Evolutionary conservation across 1,284 basidiomycete species (phyloP), one percentile per base, ranked within the genome.

Genomic region (Ustilago crameri): DNA sequence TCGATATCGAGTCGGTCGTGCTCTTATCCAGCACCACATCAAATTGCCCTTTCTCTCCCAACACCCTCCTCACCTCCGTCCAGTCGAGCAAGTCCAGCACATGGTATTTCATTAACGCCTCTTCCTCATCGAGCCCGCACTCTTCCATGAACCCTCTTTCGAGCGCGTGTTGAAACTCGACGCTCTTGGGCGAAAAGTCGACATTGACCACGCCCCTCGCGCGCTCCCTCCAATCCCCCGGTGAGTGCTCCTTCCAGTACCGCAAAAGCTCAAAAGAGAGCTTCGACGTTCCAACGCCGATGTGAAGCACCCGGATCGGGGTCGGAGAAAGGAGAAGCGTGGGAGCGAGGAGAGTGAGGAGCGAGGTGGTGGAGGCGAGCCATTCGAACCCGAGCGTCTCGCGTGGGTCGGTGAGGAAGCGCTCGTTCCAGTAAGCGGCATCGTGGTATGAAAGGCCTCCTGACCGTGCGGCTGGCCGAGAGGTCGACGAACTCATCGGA

Each of bases 391-490:
- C 69, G 3, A 4, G 1, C 1, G 14, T 8, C 34, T 70, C 67
- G 32, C 69, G 58, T 73, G 83, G 27, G 78, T 86, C 47, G 85
- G 84, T 27, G 78, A 83, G 4, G 51, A 71, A 44, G 26, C 75
- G 49, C 26, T 46, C 35, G 43, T 67, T 37, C 64, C 69, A 66
- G 66, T 83, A 46, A 42, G 84, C 15, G 79, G 84, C 50, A 14
- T 74, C 10, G 32, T 71, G 57, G 40, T 71, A 71, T 2, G 68
- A 46, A 0, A 71, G 32, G 5, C 50, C 68, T 7, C 17, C 14
- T 9, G 14, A n/a, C 12, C n/a, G 7, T 15, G 35, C 9, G 17
- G 15, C 5, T 5, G 9, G 35, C 8, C 14, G 12, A n/a, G 35
- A 9, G 35, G 9, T 5, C 9, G 9, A 14, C 5, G 14, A 5